These are phyloP conservation scores for Clohesyomyces aquaticus DNA, from an alignment of 495 filamentous ascomycete genomes.

Conservation along the genomic window DNA sequence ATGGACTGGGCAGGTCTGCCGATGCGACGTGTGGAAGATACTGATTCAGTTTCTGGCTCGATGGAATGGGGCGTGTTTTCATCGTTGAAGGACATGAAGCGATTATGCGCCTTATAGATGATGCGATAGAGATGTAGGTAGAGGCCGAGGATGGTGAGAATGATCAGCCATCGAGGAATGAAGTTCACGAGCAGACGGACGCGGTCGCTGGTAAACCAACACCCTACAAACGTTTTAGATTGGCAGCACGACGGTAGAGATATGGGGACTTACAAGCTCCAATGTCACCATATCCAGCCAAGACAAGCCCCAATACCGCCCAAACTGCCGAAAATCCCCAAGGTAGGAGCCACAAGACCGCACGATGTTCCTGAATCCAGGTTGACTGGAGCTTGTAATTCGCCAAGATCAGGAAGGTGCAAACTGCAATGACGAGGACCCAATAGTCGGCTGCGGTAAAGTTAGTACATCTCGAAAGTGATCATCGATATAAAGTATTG, in stretches of 20 bases:
- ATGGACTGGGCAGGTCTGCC: constrained; percentile 23
- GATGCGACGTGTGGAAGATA: constrained; percentile 36
- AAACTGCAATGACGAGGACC: constrained; percentile 51
- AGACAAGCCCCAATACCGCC: constrained; percentile 46
- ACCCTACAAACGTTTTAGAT: too few species aligned
- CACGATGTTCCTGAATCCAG: constrained; percentile 49
- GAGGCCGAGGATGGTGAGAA: constrained; percentile 47
- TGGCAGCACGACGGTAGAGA: too few species aligned
- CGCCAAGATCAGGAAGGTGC: constrained; percentile 50
- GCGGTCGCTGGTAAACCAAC: constrained; percentile 52
- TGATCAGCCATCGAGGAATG: constrained; percentile 51
- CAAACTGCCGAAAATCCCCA: constrained; percentile 49
- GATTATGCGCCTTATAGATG: constrained; percentile 50
- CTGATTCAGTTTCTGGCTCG: constrained; percentile 33
- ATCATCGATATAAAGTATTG: neutral
- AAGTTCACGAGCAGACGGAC: constrained; percentile 53
- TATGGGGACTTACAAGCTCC: constrained; percentile 45
- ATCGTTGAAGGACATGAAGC: constrained; percentile 47
- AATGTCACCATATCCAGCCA: constrained; percentile 52
- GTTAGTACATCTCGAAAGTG: neutral
- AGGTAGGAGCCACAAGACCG: constrained; percentile 47
- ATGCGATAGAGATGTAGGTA: constrained; percentile 51
- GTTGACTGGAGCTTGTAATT: constrained; percentile 46
- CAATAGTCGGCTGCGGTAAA: constrained; percentile 43
- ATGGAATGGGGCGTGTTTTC: constrained; percentile 21